Percentiles rank a stretch among this genome's conserved stretches.
Evolutionary conservation across 805 yeast species (phyloP).

Genomic region (Schwanniomyces sp.): DNA sequence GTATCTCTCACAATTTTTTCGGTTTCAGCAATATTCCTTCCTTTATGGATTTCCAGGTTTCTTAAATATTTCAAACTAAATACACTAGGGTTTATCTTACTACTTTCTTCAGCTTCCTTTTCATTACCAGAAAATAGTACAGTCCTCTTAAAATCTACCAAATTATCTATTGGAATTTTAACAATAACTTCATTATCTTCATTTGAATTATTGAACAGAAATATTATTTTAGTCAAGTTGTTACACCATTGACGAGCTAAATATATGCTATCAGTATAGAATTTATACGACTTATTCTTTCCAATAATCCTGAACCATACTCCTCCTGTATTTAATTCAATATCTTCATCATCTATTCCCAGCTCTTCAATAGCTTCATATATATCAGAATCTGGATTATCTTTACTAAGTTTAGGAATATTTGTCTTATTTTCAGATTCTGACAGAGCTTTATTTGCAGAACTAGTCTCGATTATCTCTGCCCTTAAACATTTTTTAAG

Average conservation of each 20-base stretch:
- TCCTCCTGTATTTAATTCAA: slow-evolving; percentile 28
- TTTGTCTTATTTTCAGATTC: not conserved
- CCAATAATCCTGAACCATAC: slow-evolving; percentile 62
- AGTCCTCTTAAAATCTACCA: slow-evolving; percentile 60
- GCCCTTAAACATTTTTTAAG: slow-evolving; percentile 62
- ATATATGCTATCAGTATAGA: slow-evolving; percentile 70
- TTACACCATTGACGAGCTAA: slow-evolving; percentile 83
- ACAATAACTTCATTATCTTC: slow-evolving; percentile 70
- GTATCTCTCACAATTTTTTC: not conserved
- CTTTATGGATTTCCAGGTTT: slow-evolving; percentile 2
- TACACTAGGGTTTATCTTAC: slow-evolving; percentile 22
- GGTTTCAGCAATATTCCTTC: not conserved
- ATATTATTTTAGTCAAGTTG: slow-evolving; percentile 70
- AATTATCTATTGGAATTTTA: slow-evolving; percentile 70
- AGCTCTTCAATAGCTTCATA: slow-evolving; percentile 20
- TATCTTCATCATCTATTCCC: slow-evolving; percentile 22
- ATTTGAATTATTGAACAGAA: slow-evolving; percentile 60
- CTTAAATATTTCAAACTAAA: slow-evolving; percentile 57
- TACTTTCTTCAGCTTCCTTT: slow-evolving; percentile 5
- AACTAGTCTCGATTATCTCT: slow-evolving; percentile 41
- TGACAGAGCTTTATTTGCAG: slow-evolving; percentile 3
- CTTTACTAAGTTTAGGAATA: slow-evolving; percentile 8
- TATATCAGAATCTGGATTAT: slow-evolving; percentile 6
- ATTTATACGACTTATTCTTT: slow-evolving; percentile 55
- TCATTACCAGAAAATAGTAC: slow-evolving; percentile 10